Percentiles rank a stretch among this genome's conserved stretches.
Evolutionary conservation across 1,139 yeast genomes (phyloP).

Genomic region (Insectozyma bohioensis): DNA sequence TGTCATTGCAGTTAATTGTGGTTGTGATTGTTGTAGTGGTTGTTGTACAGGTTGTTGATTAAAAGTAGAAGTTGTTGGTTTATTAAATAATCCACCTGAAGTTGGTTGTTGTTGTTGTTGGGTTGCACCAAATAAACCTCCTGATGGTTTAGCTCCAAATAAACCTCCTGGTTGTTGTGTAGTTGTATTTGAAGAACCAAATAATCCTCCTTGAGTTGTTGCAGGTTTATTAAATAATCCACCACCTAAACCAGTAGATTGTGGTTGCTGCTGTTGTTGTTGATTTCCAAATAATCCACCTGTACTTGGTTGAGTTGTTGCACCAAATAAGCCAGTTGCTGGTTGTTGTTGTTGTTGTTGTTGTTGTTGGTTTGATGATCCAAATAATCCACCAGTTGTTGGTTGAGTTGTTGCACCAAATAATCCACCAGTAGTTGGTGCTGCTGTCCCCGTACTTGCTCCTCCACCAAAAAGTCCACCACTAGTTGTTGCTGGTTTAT

Average conservation of each 20-base stretch:
- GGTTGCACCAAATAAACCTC: no score
- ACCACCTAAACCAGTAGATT: slow-evolving; percentile 7
- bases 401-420: slow-evolving; percentile 18
- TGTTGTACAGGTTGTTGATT: slow-evolving; percentile 9
- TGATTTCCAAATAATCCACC: slow-evolving; percentile 12
- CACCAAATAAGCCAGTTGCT: slow-evolving; percentile 24
- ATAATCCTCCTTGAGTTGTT: slow-evolving; percentile 16
- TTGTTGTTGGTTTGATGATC: slow-evolving; percentile 4
- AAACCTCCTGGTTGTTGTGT: slow-evolving; percentile 9
- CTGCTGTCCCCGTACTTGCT: slow-evolving; percentile 12
- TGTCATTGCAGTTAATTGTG: slow-evolving; percentile 76
- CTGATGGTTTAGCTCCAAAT: slow-evolving; percentile 9
- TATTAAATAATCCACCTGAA: slow-evolving; percentile 22
- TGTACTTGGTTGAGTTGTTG: neutral
- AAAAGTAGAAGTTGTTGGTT: no score
- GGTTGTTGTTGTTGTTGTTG: slow-evolving; percentile 8
- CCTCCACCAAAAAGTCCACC: slow-evolving; percentile 18
- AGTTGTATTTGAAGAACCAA: slow-evolving; percentile 12
- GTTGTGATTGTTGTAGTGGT: slow-evolving; percentile 17
- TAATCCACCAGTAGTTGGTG: slow-evolving; percentile 20
- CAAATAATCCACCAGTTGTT: slow-evolving; percentile 6
- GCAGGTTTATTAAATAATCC: slow-evolving; percentile 9
- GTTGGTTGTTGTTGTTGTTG: slow-evolving; percentile 3
- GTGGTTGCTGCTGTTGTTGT: slow-evolving; percentile 6
- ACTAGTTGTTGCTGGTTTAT: slow-evolving; percentile 9